phyloP scores from a whole-genome alignment of 2,329 filamentous ascomycete genomes.

The Colletotrichum nymphaeae region DNA sequence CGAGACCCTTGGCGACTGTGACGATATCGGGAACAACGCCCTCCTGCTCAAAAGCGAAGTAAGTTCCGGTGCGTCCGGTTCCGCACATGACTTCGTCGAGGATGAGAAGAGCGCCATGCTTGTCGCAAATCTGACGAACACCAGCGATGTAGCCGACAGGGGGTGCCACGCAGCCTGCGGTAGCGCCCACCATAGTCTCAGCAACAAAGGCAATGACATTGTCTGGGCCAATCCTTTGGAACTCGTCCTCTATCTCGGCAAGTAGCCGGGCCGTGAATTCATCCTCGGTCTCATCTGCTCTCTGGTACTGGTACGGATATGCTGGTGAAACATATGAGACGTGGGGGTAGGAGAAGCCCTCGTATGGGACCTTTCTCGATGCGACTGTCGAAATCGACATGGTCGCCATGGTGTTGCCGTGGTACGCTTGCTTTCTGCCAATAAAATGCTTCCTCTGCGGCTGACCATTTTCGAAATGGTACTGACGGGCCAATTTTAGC shows the following conservation, averaged over 20 bases:
- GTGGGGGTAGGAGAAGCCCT: constrained; percentile 40
- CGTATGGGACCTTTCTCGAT: constrained; percentile 42
- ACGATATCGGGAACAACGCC: constrained; percentile 63
- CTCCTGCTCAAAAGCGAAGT: constrained; percentile 74
- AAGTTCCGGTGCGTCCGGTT: constrained; percentile 68
- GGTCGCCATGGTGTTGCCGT: constrained; percentile 61
- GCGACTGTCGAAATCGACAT: constrained; percentile 51
- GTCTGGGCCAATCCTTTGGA: constrained; percentile 56
- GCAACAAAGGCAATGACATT: constrained; percentile 61
- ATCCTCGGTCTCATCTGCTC: constrained; percentile 48
- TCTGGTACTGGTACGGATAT: constrained; percentile 54
- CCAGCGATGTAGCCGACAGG: constrained; percentile 65
- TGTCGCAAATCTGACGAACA: constrained; percentile 64
- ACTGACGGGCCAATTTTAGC: constrained; percentile 61
- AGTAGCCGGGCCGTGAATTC: constrained; percentile 54
- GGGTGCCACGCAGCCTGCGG: constrained; percentile 62
- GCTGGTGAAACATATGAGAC: constrained; percentile 52
- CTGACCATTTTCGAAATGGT: constrained; percentile 53
- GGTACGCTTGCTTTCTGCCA: constrained; percentile 57
- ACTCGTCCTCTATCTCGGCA: constrained; percentile 59
- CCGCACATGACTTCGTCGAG: constrained; percentile 77
- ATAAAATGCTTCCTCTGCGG: constrained; percentile 54
- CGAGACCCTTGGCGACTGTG: constrained; percentile 69
- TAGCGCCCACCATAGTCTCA: constrained; percentile 61
- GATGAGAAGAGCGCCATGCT: constrained; percentile 66